phyloP scores from a whole-genome alignment of 352 stramenopile species.

The Bremia lactucae region DNA sequence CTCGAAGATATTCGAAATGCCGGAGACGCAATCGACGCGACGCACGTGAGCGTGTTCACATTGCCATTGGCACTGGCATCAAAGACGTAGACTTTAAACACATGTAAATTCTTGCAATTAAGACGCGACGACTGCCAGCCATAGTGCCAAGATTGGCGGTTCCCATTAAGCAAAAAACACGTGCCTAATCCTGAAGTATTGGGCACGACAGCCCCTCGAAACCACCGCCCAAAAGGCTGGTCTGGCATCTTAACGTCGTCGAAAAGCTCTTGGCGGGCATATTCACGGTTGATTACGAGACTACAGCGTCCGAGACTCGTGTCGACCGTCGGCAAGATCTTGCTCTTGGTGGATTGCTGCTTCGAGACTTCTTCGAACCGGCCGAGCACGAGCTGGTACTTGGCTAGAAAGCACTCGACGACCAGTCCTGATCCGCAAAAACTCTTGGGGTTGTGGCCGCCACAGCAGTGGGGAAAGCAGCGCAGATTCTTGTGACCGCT shows the following conservation, averaged over 20 bases:
- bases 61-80: slow-evolving; percentile 22
- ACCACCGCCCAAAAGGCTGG: slow-evolving; percentile 68
- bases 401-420: slow-evolving; percentile 48
- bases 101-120: slow-evolving; percentile 79
- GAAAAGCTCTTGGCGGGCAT: slow-evolving; percentile 47
- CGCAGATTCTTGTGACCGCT: slow-evolving; percentile 78
- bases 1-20: slow-evolving; percentile 73
- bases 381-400: slow-evolving; percentile 52
- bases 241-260: slow-evolving; percentile 70
- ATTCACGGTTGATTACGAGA: slow-evolving; percentile 32
- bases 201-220: slow-evolving; percentile 39
- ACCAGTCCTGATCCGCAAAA: slow-evolving; percentile 74
- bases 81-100: slow-evolving; percentile 72
- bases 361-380: slow-evolving; percentile 66
- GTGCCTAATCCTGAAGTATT: slow-evolving; percentile 6
- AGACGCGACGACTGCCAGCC: slow-evolving; percentile 76
- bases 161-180: slow-evolving; percentile 73
- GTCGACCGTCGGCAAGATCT: slow-evolving; percentile 10
- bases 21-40: slow-evolving; percentile 46
- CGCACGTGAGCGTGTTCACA: slow-evolving; percentile 28
- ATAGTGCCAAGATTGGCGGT: slow-evolving; percentile 82
- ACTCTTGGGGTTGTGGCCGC: slow-evolving; percentile 75
- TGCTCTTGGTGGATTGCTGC: slow-evolving; percentile 10
- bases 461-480: slow-evolving; percentile 78
- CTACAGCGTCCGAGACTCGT: slow-evolving; percentile 20